Percentiles rank a stretch among this genome's conserved stretches.
These are phyloP conservation scores for Syzygium grande DNA, from an alignment of 345 rosid species.

Conservation along the genomic window DNA sequence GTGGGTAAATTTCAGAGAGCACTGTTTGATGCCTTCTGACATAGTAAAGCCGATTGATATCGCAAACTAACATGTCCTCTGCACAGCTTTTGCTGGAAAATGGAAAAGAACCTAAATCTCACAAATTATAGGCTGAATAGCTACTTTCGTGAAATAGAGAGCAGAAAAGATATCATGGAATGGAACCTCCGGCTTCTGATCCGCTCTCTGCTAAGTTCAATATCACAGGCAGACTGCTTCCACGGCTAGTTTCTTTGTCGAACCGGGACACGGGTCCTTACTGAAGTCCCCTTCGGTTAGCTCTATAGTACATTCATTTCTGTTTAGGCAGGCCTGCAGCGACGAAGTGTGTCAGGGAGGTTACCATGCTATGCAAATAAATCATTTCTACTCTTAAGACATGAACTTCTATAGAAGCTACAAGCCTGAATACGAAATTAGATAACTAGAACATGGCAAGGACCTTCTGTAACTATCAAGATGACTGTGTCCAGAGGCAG, in stretches of 20 bases:
- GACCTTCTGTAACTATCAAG: neutral
- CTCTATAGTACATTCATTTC: conserved; percentile 32
- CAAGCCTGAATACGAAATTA: neutral
- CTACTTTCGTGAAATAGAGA: neutral
- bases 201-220: neutral
- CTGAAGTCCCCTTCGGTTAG: conserved; percentile 28
- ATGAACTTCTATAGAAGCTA: neutral
- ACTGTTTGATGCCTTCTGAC: neutral
- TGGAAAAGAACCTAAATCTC: neutral
- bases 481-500: neutral
- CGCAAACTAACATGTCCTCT: neutral
- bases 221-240: conserved; percentile 46
- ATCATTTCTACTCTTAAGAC: neutral
- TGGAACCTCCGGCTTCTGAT: neutral
- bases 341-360: neutral
- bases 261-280: conserved; percentile 19
- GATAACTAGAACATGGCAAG: neutral
- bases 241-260: conserved; percentile 24
- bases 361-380: neutral
- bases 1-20: neutral
- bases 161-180: conserved; percentile 3
- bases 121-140: neutral
- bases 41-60: neutral
- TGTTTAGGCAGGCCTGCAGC: conserved; percentile 39
- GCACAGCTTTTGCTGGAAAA: conserved; percentile 1